Base-by-base conservation (phyloP, 2,329 filamentous ascomycete genomes). In the Phialocephala sp. region DNA sequence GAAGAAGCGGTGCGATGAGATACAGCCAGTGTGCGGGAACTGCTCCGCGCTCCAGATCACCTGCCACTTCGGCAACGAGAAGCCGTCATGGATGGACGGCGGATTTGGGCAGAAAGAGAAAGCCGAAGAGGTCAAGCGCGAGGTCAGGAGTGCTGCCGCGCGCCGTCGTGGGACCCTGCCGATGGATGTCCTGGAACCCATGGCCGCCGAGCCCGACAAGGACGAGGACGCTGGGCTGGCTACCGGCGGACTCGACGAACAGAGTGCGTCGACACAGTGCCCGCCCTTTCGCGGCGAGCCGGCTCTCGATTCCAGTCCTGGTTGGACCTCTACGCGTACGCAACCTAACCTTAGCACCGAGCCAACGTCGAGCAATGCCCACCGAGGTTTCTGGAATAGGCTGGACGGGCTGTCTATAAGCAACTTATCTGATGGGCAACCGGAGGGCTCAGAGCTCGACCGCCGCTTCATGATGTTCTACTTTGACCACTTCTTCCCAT, bases 1-100 rank as follows among this genome's bases (percentile, higher is more conserved):
- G 22, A 84, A 84, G 69, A 89, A 89, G 72, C 87, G 87, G 72
- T 89, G 87, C 73, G 84, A 87, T 68, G 84, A 87, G 72, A 77
- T 71, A 27, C 80, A 78, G 1, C 85, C 86, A 11, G 72, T 80
- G 9, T 89, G 87, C 74, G 77, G 80, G 5, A 77, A 73, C 41
- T 89, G 86, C 75, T 73, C 76, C 12, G 72, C 77, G 2, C 81
- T 89, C 20, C 79, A 83, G 60, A 88, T 89, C 63, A 81, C 80
- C n/a, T 89, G 87, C 72, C 74, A 85, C 66, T 87, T 82, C 70
- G 76, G 78, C 66, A 79, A 83, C 1, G 75, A 79, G 47, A 76
- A 75, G 61, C 73, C 76, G 14, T 68, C 66, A 5, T 68, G 68
- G 59, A 74, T 71, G 68, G 69, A 73, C 52, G 67, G 75, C 4